A percentile compares a stretch with the other conserved stretches of the same genome.
These are phyloP conservation scores for Clarkia xantiana DNA, from an alignment of 345 rosid species.

Conservation along the genomic window DNA sequence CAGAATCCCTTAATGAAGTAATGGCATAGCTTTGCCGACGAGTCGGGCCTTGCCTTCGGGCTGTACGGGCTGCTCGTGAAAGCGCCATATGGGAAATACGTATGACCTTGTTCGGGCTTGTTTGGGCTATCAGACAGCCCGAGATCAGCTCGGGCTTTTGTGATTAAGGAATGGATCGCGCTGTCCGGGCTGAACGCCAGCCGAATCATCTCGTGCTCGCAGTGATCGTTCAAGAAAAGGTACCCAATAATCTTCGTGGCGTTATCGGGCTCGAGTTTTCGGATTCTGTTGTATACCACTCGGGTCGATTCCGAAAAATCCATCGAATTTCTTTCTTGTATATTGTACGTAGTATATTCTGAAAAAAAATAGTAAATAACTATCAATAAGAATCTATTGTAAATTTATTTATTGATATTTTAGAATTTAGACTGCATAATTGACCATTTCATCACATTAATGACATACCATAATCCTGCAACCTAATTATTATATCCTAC, in stretches of 20 bases:
- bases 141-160: slow-evolving; percentile 49
- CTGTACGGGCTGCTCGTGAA: neutral
- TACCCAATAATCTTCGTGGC: slow-evolving; percentile 77
- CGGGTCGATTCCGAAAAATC: slow-evolving; percentile 72
- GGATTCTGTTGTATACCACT: slow-evolving; percentile 65
- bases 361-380: neutral
- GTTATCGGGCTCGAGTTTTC: slow-evolving; percentile 68
- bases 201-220: slow-evolving; percentile 74
- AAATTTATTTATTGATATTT: too few species aligned
- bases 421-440: too few species aligned
- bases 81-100: neutral
- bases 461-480: too few species aligned
- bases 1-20: slow-evolving; percentile 78
- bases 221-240: slow-evolving; percentile 57
- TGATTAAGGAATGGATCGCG: slow-evolving; percentile 39
- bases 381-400: too few species aligned
- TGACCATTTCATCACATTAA: too few species aligned
- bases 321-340: slow-evolving; percentile 19
- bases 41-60: slow-evolving; percentile 33
- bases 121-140: slow-evolving; percentile 17
- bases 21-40: slow-evolving; percentile 84
- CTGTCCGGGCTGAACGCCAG: slow-evolving; percentile 72
- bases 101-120: too few species aligned
- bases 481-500: too few species aligned
- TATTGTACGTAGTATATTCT: neutral